These are phyloP conservation scores for Hirsutella rhossiliensis DNA, from an alignment of 2,329 filamentous ascomycete species.

Conservation along the genomic window DNA sequence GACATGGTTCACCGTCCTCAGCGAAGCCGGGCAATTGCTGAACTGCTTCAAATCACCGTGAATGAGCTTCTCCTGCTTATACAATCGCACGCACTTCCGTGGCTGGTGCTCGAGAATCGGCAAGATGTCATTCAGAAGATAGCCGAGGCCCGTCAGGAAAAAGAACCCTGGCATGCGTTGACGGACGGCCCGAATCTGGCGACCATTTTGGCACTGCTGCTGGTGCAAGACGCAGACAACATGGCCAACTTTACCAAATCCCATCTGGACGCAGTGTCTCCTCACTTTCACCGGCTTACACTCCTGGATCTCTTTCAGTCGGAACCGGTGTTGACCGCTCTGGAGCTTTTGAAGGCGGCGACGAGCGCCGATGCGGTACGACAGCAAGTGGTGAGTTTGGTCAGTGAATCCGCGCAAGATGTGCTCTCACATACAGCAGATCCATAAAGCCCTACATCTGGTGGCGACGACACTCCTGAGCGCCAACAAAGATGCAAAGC, in stretches of 20 bases:
- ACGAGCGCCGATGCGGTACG: conserved; percentile 52
- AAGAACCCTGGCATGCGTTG: conserved; percentile 44
- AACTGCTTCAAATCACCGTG: conserved; percentile 66
- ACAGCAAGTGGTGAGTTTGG: conserved; percentile 40
- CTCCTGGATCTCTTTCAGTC: conserved; percentile 59
- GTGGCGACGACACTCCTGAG: conserved; percentile 30
- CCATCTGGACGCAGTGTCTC: conserved; percentile 54
- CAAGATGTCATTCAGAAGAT: conserved; percentile 71
- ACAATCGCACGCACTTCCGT: conserved; percentile 73
- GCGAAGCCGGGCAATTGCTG: conserved; percentile 67
- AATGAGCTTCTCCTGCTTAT: conserved; percentile 63
- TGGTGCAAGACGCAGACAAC: conserved; percentile 43
- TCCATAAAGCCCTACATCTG: conserved; percentile 32
- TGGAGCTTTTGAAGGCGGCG: conserved; percentile 71
- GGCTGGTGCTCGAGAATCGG: conserved; percentile 68
- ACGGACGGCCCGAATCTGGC: conserved; percentile 45
- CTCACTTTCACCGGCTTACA: conserved; percentile 54
- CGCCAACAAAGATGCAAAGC: conserved; percentile 28
- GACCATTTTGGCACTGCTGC: conserved; percentile 44
- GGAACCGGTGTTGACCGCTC: conserved; percentile 63
- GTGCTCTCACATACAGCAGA: conserved; percentile 23
- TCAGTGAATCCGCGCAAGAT: no score
- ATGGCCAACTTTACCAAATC: conserved; percentile 56
- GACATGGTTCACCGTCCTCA: conserved; percentile 74
- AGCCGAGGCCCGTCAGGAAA: conserved; percentile 61